A percentile compares a stretch with the other conserved stretches of the same genome.
Evolutionary conservation across 768 basidiomycete species (phyloP).

Genomic region (Austroboletus festivus): DNA sequence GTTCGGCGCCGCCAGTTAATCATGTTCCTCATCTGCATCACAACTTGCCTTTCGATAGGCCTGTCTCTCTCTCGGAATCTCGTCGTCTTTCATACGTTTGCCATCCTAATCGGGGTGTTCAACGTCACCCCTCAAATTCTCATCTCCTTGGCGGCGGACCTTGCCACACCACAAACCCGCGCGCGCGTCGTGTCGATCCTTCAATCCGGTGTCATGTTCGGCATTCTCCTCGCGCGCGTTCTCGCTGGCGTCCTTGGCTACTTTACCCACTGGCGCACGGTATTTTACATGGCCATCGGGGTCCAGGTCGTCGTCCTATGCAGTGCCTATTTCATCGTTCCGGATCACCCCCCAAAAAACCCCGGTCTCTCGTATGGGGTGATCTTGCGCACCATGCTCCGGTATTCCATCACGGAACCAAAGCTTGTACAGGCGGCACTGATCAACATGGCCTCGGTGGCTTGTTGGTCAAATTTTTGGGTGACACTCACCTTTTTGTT

Average conservation of each 20-base stretch:
- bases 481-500: slow-evolving; percentile 47
- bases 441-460: slow-evolving; percentile 27
- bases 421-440: slow-evolving; percentile 36
- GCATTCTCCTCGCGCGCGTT: slow-evolving; percentile 31
- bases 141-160: slow-evolving; percentile 45
- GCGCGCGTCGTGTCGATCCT: slow-evolving; percentile 31
- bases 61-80: slow-evolving; percentile 37
- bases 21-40: slow-evolving; percentile 32
- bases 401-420: slow-evolving; percentile 39
- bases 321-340: slow-evolving; percentile 33
- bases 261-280: slow-evolving; percentile 39
- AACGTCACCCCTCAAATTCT: slow-evolving; percentile 40
- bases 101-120: slow-evolving; percentile 36
- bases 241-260: slow-evolving; percentile 40
- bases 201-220: slow-evolving; percentile 28
- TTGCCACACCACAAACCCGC: slow-evolving; percentile 32
- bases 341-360: slow-evolving; percentile 42
- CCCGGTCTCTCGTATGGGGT: slow-evolving; percentile 34
- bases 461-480: slow-evolving; percentile 36
- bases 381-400: slow-evolving; percentile 38
- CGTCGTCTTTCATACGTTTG: slow-evolving; percentile 31
- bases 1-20: slow-evolving; percentile 43
- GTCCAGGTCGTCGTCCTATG: slow-evolving; percentile 28
- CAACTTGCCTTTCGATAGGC: slow-evolving; percentile 38
- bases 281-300: slow-evolving; percentile 43